Evolutionary conservation across 2,329 filamentous ascomycete genomes (phyloP).

Genomic region (Xylariaceae sp.): DNA sequence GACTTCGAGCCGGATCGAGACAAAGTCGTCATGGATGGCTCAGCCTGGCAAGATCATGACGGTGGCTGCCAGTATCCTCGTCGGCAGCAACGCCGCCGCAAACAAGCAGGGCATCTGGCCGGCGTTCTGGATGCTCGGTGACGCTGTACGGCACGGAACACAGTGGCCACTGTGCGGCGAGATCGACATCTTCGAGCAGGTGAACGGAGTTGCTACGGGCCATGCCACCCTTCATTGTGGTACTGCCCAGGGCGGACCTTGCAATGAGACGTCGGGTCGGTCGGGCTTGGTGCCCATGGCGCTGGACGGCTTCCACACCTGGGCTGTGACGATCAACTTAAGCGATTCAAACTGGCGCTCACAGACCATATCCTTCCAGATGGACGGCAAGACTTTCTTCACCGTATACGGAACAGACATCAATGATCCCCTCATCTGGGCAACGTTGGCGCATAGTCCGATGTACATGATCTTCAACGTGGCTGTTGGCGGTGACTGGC

Average conservation of each 20-base stretch:
- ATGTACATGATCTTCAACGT: conserved; percentile 50
- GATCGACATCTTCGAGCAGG: conserved; percentile 53
- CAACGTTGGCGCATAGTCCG: conserved; percentile 44
- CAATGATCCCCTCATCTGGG: conserved; percentile 44
- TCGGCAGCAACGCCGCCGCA: conserved; percentile 37
- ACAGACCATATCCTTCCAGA: conserved; percentile 48
- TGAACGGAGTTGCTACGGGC: conserved; percentile 44
- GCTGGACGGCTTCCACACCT: conserved; percentile 43
- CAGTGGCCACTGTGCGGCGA: conserved; percentile 51
- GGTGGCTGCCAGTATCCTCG: conserved; percentile 43
- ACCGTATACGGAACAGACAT: conserved; percentile 42
- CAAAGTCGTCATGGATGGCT: conserved; percentile 44
- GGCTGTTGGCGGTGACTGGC: conserved; percentile 50
- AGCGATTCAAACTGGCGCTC: conserved; percentile 40
- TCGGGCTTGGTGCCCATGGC: conserved; percentile 34
- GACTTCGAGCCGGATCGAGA: conserved; percentile 53
- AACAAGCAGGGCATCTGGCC: conserved; percentile 53
- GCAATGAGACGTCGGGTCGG: conserved; percentile 46
- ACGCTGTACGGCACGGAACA: conserved; percentile 43
- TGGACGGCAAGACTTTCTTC: conserved; percentile 42
- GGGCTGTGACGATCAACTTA: conserved; percentile 47
- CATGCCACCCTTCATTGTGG: conserved; percentile 52
- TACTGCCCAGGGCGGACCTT: conserved; percentile 40
- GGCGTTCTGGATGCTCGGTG: conserved; percentile 54
- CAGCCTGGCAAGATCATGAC: conserved; percentile 40